A percentile compares a stretch with the other conserved stretches of the same genome.
Conservation (phyloP, 2,329 filamentous ascomycete genomes). For the Fusarium sp. region DNA sequence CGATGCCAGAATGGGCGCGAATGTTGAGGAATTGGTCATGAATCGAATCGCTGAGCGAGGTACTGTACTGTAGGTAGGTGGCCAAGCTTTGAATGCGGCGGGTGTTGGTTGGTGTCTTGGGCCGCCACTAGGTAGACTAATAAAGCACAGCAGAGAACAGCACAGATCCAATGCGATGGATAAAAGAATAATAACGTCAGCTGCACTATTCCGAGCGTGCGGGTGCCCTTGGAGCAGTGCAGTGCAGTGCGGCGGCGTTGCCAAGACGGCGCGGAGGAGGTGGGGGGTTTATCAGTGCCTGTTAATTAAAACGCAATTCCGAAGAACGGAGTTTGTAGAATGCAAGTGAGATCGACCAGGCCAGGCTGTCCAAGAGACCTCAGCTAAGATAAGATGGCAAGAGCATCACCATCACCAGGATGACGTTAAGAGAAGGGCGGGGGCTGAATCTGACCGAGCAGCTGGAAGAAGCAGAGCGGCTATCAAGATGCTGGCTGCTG, state of each 20-base stretch:
- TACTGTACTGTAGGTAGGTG: constrained; percentile 17
- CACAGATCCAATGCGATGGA: not conserved
- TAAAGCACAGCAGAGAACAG: not conserved
- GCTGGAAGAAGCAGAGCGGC: constrained; percentile 19
- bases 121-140: constrained; percentile 15
- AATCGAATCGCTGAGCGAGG: constrained; percentile 38
- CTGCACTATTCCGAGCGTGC: constrained; percentile 9
- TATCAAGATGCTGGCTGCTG: not conserved
- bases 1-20: constrained; percentile 30
- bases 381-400: constrained; percentile 11
- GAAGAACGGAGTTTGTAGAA: not conserved
- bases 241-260: constrained; percentile 31
- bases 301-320: constrained; percentile 1
- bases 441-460: constrained; percentile 10
- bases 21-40: constrained; percentile 41
- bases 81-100: constrained; percentile 22
- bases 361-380: constrained; percentile 21
- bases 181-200: constrained; percentile 1
- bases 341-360: constrained; percentile 14
- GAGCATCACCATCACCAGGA: constrained; percentile 29
- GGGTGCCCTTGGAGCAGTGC: constrained; percentile 21
- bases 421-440: constrained; percentile 13
- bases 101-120: constrained; percentile 25
- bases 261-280: constrained; percentile 32
- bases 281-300: constrained; percentile 22